Base-by-base conservation (phyloP, 345 rosid genomes). In the Excoecaria agallocha region DNA sequence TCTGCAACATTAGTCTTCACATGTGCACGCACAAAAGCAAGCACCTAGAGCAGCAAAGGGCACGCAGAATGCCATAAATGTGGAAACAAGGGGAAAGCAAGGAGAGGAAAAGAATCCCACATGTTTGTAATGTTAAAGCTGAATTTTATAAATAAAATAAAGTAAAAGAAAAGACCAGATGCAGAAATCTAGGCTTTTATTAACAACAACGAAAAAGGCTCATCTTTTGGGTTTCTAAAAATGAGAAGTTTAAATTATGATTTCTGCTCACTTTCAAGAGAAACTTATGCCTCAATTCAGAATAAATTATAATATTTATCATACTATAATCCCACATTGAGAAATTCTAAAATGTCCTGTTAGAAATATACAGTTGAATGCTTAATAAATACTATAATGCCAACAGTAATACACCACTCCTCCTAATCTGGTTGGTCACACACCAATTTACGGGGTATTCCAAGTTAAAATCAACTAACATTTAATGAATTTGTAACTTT, bases 261-360 rank as follows among this genome's bases (percentile, higher is more conserved):
- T 60, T 60, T 60, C 41, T 12, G 20, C 24, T 63, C 12, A 12
- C 24, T 25, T 4, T 65, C 12, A 41, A 43, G 3, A 9, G 51
- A 65, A 65, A 8, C n/a, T 65, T 41, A 30, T 45, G 37, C 54
- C 69, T 66, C 35, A 43, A 66, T 11, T 45, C 68, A 62, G 10
- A 35, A 62, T 35, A 62, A 30, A 41, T 1, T 51, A 16, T 51
- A 12, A n/a, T 17, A 55, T 55, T 19, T n/a, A 55, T 55, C 57
- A 55, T 2, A 60, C 35, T 9, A 60, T 30, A 8, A 11, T 19
- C 67, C 46, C 49, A 39, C 19, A 4, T 17, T 16, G 19, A 38
- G 48, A 19, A 16, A 39, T 38, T 63, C 12, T 16, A n/a, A 0
- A 7, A 8, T 6, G 3, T 19, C 8, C 19, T 12, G 0, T 63